Conservation (phyloP, 225 moss, liverwort and hornwort species). For the Lunularia cruciata region DNA sequence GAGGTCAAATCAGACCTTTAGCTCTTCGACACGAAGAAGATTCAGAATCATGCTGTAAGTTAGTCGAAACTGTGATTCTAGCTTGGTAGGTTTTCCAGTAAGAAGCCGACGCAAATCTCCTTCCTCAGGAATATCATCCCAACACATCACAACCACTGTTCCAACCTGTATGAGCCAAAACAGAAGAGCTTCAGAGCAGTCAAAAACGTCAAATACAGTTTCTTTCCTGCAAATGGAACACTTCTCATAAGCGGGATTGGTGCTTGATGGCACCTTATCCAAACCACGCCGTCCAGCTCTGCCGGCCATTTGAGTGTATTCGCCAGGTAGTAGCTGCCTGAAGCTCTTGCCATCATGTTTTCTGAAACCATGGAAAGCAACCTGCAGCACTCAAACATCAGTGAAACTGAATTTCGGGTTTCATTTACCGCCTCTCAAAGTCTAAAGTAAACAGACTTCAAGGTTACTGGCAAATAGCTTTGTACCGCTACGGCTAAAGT, state of each 20-base stretch:
- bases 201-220: not conserved
- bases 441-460: too few species aligned
- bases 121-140: constrained; percentile 99
- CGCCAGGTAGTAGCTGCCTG: constrained; percentile 88
- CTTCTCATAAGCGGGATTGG: not conserved
- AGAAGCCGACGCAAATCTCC: constrained; percentile 85
- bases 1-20: constrained; percentile 53
- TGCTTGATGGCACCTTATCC: constrained; percentile 62
- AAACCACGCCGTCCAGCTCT: constrained; percentile 96
- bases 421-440: too few species aligned
- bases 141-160: constrained; percentile 95
- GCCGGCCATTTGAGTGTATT: constrained; percentile 99
- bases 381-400: constrained; percentile 42
- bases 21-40: constrained; percentile 95
- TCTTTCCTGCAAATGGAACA: too few species aligned
- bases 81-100: constrained; percentile 93
- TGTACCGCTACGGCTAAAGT: too few species aligned
- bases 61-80: constrained; percentile 97
- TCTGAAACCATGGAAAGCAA: constrained; percentile 92
- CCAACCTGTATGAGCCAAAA: constrained; percentile 54
- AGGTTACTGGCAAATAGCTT: too few species aligned
- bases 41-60: constrained; percentile 99
- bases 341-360: constrained; percentile 97
- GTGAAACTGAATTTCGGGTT: too few species aligned
- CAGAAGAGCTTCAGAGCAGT: not conserved